Conservation (phyloP, 176 grass and related monocot species). For the Olyra latifolia region DNA sequence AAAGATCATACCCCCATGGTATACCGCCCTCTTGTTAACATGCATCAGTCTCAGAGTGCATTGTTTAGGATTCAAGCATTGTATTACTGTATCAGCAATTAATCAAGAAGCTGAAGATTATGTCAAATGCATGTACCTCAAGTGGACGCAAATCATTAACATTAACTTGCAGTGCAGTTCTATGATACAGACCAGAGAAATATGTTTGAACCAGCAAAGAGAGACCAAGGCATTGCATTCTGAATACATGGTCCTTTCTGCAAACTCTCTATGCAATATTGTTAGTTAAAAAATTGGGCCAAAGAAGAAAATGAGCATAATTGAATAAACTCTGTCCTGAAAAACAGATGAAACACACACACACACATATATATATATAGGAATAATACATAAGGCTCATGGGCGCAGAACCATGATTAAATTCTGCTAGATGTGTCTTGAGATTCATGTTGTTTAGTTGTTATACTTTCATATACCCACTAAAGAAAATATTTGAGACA, state of each 20-base stretch:
- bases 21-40: conserved; percentile 21
- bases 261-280: background rate
- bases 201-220: background rate
- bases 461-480: no score
- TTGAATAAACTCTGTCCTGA: background rate
- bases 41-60: conserved; percentile 30
- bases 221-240: background rate
- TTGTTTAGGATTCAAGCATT: conserved; percentile 9
- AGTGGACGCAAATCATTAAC: background rate
- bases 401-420: no score
- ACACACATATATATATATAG: no score
- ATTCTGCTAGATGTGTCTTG: no score
- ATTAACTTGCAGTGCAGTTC: background rate
- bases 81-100: background rate
- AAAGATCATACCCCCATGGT: background rate
- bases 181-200: background rate
- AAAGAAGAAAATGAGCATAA: background rate
- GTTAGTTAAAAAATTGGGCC: background rate
- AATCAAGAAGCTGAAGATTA: background rate
- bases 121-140: background rate
- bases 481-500: no score
- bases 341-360: background rate
- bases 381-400: no score
- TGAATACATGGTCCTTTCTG: background rate
- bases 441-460: no score